A percentile compares a stretch with the other conserved stretches of the same genome.
Evolutionary conservation across 106 monocot species (phyloP).

Genomic region (Apostasia shenzhenica): DNA sequence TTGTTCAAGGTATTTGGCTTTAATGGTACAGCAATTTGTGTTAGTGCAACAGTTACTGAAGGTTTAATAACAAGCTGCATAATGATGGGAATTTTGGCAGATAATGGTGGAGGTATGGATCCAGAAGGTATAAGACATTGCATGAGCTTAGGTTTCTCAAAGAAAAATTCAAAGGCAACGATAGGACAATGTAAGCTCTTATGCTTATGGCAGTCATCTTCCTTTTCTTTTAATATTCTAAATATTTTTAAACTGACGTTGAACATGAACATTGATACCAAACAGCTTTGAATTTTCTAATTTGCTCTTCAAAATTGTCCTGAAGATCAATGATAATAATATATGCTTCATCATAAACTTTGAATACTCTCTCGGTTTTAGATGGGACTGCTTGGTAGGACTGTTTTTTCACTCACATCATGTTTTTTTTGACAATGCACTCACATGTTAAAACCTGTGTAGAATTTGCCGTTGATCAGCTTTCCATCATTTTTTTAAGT

Average conservation of each 20-base stretch:
- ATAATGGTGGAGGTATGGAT: slow-evolving; percentile 97
- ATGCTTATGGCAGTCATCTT: neutral
- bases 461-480: too few species aligned
- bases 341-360: too few species aligned
- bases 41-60: neutral
- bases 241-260: too few species aligned
- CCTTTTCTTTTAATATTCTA: neutral
- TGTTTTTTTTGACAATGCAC: too few species aligned
- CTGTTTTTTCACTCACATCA: too few species aligned
- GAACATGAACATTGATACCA: neutral
- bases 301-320: neutral
- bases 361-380: too few species aligned
- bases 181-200: slow-evolving; percentile 76
- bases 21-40: neutral
- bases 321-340: neutral
- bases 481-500: too few species aligned
- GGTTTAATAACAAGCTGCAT: neutral
- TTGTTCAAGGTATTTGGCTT: slow-evolving; percentile 61
- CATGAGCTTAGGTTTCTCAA: slow-evolving; percentile 94
- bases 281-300: neutral
- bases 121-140: slow-evolving; percentile 73
- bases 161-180: slow-evolving; percentile 61
- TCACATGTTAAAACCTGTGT: too few species aligned
- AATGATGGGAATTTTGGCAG: slow-evolving; percentile 22
- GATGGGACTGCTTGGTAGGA: too few species aligned